Conservation (phyloP, 148 eudicot species). For the Amaranthus palmeri region DNA sequence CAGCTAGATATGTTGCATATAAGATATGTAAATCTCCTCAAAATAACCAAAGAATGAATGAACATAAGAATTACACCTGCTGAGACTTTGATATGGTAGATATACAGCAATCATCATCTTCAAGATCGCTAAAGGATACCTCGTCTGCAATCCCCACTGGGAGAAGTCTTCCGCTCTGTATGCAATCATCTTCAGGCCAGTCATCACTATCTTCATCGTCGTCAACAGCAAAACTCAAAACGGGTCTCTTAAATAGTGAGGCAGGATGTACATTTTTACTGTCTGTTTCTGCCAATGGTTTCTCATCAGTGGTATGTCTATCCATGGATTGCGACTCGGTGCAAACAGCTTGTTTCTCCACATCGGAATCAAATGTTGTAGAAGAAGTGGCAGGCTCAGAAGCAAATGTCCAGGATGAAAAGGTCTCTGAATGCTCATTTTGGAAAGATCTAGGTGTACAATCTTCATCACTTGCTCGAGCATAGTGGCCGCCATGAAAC, state of each 20-base stretch:
- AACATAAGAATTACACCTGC: conserved; percentile 10
- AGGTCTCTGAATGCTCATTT: conserved; percentile 30
- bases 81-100: conserved; percentile 44
- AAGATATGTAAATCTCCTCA: conserved; percentile 7
- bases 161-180: conserved; percentile 31
- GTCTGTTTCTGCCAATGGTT: conserved; percentile 25
- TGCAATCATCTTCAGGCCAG: conserved; percentile 75
- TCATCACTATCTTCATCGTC: conserved; percentile 67
- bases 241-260: conserved; percentile 26
- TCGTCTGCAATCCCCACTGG: conserved; percentile 57
- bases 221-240: conserved; percentile 42
- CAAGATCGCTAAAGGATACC: conserved; percentile 89
- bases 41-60: neutral
- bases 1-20: conserved; percentile 4
- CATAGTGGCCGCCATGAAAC: conserved; percentile 29
- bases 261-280: conserved; percentile 28
- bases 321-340: conserved; percentile 43
- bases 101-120: conserved; percentile 71
- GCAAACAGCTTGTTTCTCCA: conserved; percentile 37
- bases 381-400: conserved; percentile 40
- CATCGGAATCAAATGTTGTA: conserved; percentile 37
- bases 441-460: conserved; percentile 27
- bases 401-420: conserved; percentile 30
- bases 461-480: conserved; percentile 43
- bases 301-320: conserved; percentile 51